Evolutionary conservation across 768 basidiomycete genomes (phyloP).

Genomic region (Hirschioporus abietinus): DNA sequence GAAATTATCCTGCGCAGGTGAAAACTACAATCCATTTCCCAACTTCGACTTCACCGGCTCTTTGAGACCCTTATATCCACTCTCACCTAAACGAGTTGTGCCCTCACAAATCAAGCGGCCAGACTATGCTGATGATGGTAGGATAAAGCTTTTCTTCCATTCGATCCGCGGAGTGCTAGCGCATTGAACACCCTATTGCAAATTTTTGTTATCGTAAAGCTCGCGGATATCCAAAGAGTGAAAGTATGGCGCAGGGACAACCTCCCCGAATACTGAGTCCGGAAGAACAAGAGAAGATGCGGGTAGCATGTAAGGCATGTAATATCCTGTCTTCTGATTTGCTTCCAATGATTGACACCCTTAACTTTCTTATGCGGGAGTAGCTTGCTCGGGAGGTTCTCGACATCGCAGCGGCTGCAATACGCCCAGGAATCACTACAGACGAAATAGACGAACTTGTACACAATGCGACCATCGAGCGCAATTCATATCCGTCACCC

Average conservation of each 20-base stretch:
- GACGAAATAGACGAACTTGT: conserved; percentile 93
- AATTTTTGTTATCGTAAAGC: conserved; percentile 4
- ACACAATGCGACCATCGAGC: conserved; percentile 85
- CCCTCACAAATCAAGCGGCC: conserved; percentile 83
- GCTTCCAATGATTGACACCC: not conserved
- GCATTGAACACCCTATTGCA: not conserved
- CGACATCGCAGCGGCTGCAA: conserved; percentile 80
- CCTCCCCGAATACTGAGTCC: conserved; percentile 58
- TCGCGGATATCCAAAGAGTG: conserved; percentile 26
- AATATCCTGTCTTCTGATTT: conserved; percentile 3
- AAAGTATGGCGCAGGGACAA: conserved; percentile 52
- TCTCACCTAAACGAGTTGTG: conserved; percentile 68
- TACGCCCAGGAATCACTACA: conserved; percentile 91
- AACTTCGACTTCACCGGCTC: conserved; percentile 74
- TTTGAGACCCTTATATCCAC: conserved; percentile 81
- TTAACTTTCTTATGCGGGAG: not conserved
- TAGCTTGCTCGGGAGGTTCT: conserved; percentile 91
- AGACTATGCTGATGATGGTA: conserved; percentile 80
- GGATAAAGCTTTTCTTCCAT: conserved; percentile 25
- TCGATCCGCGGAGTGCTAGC: conserved; percentile 23
- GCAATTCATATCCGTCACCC: conserved; percentile 91
- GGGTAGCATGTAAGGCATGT: conserved; percentile 77
- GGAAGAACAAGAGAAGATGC: conserved; percentile 88
- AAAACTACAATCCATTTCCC: conserved; percentile 76
- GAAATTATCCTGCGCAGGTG: conserved; percentile 39